These are phyloP conservation scores for Postia placenta DNA, from an alignment of 768 basidiomycete species.

Conservation along the genomic window DNA sequence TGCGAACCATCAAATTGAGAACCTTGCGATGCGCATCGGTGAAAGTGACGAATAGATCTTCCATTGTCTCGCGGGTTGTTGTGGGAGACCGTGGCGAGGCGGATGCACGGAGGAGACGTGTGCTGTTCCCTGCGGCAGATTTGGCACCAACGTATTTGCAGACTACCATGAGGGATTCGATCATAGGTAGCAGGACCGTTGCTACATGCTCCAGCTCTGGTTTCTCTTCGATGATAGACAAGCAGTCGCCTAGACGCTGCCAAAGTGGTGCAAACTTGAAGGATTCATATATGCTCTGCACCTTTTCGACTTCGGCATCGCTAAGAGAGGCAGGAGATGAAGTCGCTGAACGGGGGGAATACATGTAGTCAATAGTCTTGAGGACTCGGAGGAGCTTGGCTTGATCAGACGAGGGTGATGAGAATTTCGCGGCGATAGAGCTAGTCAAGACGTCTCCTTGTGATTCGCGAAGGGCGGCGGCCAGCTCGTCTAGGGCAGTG, in stretches of 20 bases:
- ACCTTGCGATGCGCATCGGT: conserved; percentile 92
- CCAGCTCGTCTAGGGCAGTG: conserved; percentile 73
- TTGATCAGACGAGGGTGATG: conserved; percentile 88
- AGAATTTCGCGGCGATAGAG: conserved; percentile 82
- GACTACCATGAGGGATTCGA: conserved; percentile 97
- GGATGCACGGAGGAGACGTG: conserved; percentile 54
- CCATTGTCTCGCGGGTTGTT: conserved; percentile 71
- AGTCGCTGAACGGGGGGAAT: conserved; percentile 51
- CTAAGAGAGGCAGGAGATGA: conserved; percentile 30
- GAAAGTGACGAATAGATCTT: conserved; percentile 88
- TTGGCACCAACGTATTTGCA: conserved; percentile 89
- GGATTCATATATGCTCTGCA: conserved; percentile 83
- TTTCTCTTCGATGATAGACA: conserved; percentile 75
- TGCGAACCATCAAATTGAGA: conserved; percentile 95
- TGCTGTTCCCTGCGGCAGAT: conserved; percentile 33
- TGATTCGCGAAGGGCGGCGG: conserved; percentile 50
- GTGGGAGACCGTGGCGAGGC: conserved; percentile 63
- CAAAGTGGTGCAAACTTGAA: conserved; percentile 90
- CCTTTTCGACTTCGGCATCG: conserved; percentile 67
- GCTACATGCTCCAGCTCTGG: conserved; percentile 82
- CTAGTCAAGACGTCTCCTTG: conserved; percentile 52
- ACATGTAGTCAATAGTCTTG: conserved; percentile 98
- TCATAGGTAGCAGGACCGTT: conserved; percentile 87
- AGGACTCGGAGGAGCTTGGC: conserved; percentile 94
- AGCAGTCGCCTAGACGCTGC: conserved; percentile 85